A percentile compares a stretch with the other conserved stretches of the same genome.
Evolutionary conservation across 129 eudicot species (phyloP).

Genomic region (Flaveria bidentis): DNA sequence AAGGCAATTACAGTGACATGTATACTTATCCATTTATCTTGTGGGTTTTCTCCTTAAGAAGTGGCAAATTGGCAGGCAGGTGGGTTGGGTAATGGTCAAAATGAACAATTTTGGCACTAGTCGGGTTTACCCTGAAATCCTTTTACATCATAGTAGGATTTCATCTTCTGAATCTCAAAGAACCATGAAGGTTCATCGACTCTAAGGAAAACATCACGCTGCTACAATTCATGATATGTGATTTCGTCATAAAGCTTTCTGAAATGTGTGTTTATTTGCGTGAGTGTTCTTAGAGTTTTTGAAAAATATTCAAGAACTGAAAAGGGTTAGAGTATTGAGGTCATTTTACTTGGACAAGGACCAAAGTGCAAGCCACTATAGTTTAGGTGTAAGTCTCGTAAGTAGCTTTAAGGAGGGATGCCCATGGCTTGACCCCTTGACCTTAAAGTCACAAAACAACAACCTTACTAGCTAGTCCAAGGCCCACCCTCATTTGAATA

Average conservation of each 20-base stretch:
- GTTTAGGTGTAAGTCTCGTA: neutral
- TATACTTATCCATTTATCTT: neutral
- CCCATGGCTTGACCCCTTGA: neutral
- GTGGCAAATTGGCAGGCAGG: neutral
- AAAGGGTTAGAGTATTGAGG: neutral
- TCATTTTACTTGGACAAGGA: neutral
- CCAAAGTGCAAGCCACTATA: neutral
- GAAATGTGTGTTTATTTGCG: neutral
- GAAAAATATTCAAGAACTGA: neutral
- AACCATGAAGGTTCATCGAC: neutral
- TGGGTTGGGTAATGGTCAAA: neutral
- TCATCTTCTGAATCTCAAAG: neutral
- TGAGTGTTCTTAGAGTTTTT: neutral
- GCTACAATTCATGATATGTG: neutral
- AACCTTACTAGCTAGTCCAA: too few species aligned
- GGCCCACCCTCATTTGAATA: neutral
- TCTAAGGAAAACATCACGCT: neutral
- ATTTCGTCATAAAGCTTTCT: neutral
- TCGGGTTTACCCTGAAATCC: neutral
- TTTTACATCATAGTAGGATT: neutral
- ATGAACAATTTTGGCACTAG: neutral
- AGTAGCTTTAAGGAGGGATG: neutral
- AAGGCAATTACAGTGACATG: neutral
- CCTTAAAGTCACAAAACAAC: too few species aligned
- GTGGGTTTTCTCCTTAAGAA: conserved; percentile 1